phyloP scores from a whole-genome alignment of 768 basidiomycete genomes.

The Sutorius australiensis region DNA sequence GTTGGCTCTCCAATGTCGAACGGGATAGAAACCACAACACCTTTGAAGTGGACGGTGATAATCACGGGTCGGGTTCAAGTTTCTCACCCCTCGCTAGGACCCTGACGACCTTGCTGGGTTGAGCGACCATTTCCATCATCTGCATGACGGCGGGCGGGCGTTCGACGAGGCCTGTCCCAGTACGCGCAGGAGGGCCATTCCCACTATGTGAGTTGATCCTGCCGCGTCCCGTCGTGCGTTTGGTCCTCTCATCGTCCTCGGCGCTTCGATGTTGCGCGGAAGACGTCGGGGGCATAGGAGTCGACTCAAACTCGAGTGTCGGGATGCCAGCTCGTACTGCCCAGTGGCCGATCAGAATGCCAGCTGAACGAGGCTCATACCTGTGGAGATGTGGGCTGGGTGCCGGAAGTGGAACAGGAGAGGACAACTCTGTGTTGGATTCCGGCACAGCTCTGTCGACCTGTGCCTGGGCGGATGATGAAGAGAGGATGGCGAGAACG shows the following conservation, averaged over 20 bases:
- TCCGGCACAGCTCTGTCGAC: slow-evolving; percentile 23
- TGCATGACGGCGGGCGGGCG: slow-evolving; percentile 74
- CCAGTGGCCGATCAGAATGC: slow-evolving; percentile 63
- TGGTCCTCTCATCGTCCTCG: slow-evolving; percentile 35
- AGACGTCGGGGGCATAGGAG: slow-evolving; percentile 8
- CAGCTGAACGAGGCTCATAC: slow-evolving; percentile 62
- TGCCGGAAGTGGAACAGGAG: slow-evolving; percentile 65
- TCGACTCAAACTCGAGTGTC: slow-evolving; percentile 50
- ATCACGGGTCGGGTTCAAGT: slow-evolving; percentile 50
- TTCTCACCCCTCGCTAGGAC: slow-evolving; percentile 85
- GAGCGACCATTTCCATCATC: slow-evolving; percentile 76
- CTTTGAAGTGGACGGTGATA: slow-evolving; percentile 3
- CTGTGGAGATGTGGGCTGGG: slow-evolving; percentile 52
- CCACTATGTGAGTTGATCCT: slow-evolving; percentile 27
- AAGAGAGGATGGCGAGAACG: slow-evolving; percentile 55
- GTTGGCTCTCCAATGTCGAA: neutral
- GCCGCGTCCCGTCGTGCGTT: slow-evolving; percentile 25
- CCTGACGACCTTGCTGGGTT: slow-evolving; percentile 71
- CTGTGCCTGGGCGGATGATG: slow-evolving; percentile 25
- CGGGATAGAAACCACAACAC: neutral
- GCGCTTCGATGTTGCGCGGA: slow-evolving; percentile 19
- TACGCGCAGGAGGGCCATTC: slow-evolving; percentile 16
- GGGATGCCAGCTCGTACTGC: slow-evolving; percentile 58
- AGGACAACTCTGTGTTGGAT: slow-evolving; percentile 26
- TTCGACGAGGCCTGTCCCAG: slow-evolving; percentile 56